Base-by-base conservation (phyloP, 2,329 filamentous ascomycete species). In the Cercospora brassicicola region DNA sequence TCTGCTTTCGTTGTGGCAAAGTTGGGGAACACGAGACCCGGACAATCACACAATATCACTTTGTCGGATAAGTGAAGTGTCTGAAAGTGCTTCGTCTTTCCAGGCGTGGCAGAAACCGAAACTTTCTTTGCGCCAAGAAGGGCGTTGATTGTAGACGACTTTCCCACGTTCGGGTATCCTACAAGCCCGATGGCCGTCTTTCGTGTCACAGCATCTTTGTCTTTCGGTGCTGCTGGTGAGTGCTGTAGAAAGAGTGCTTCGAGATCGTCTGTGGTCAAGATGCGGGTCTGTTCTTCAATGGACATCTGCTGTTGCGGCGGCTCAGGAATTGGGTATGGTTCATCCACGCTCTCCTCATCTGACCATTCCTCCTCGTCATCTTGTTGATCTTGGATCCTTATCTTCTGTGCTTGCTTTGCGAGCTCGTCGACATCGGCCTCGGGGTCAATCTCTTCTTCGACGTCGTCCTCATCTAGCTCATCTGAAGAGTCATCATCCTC, bases 51-150 rank as follows among this genome's bases (percentile, higher is more conserved):
- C 6, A 99, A 87, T 57, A 98, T 87, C 70, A 99, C 93, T 67
- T 89, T 88, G 0, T 95, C 91, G 67, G 91, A 95, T 33, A 99
- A 88, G 78, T 97, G 94, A 67, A 99, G 95, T 1, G 95, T 99
- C 81, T 99, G 95, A 83, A 99, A 99, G 77, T 99, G 95, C 84
- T 99, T 99, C 13, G 95, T 99, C 83, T 99, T 99, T 79, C 95
- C 95, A 3, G 95, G 95, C 1, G 95, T 99, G 13, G 94, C 91
- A 15, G 95, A 99, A 45, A 99, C 96, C 0, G 94, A 98, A 5
- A 99, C 95, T 82, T 98, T 99, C 84, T 98, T 99, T 65, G 95
- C 90, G 61, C 96, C 96, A 67, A 98, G 94, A n/a, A 99, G 87
- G 51, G 95, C 94, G 83, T 99, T 99, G 85, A 99, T 99, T 15